Percentiles rank a stretch among this genome's conserved stretches.
phyloP scores from a whole-genome alignment of 1,284 basidiomycete species.

The Athelia psychrophila region DNA sequence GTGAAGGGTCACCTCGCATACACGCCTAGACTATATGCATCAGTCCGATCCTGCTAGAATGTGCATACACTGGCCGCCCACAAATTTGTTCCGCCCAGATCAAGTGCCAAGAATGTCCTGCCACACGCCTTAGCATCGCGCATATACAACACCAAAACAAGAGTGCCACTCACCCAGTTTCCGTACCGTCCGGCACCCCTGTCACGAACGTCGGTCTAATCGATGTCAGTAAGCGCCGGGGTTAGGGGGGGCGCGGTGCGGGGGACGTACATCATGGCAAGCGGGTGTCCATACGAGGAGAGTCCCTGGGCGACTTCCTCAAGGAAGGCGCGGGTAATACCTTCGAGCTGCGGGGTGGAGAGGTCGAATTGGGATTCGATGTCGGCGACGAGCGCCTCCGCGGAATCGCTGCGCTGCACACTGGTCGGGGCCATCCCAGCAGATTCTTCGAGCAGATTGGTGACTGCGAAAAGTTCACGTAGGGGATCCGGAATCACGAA shows the following conservation, averaged over 20 bases:
- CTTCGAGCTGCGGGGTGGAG: constrained; percentile 53
- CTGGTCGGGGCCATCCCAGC: constrained; percentile 20
- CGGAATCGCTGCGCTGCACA: constrained; percentile 11
- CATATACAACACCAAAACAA: constrained; percentile 5
- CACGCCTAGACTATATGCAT: constrained; percentile 59
- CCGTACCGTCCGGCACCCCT: constrained; percentile 86
- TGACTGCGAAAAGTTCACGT: too few relatives aligned
- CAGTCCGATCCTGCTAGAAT: constrained; percentile 3
- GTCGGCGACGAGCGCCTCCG: constrained; percentile 38
- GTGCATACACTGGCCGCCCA: constrained; percentile 37
- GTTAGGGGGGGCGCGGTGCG: constrained; percentile 1
- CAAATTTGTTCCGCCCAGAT: constrained; percentile 95
- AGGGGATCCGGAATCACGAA: too few relatives aligned
- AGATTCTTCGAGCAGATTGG: neutral
- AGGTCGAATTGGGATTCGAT: constrained; percentile 74
- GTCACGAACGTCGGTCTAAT: constrained; percentile 85
- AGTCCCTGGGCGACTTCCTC: constrained; percentile 76
- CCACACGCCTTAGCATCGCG: constrained; percentile 6
- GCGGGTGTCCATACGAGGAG: constrained; percentile 66
- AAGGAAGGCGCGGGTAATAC: constrained; percentile 78
- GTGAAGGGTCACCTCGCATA: constrained; percentile 89
- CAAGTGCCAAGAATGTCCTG: constrained; percentile 91
- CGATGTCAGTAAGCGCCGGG: constrained; percentile 8
- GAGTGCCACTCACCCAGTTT: constrained; percentile 73
- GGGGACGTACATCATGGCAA: constrained; percentile 84